Percentiles rank a stretch among this genome's conserved stretches.
These are phyloP conservation scores for Candida corydali DNA, from an alignment of 805 yeast genomes.

Conservation along the genomic window DNA sequence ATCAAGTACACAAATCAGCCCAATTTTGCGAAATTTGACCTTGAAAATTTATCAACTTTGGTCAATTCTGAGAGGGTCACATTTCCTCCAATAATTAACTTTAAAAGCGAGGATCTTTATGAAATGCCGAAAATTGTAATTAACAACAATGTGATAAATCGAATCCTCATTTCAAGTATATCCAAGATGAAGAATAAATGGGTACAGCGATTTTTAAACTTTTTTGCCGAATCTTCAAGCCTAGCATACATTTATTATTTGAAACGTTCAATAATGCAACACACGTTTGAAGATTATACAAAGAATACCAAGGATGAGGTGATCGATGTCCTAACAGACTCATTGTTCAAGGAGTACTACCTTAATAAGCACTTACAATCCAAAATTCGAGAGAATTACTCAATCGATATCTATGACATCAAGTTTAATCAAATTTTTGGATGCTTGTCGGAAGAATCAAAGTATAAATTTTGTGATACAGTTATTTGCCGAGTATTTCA, in stretches of 20 bases:
- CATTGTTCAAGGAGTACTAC: conserved; percentile 1
- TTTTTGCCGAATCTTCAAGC: too few species aligned
- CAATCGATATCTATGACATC: too few species aligned
- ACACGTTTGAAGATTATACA: not conserved
- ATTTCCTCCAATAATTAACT: not conserved
- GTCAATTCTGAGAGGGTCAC: not conserved
- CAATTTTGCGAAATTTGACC: not conserved
- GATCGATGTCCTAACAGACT: not conserved
- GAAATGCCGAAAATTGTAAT: conserved; percentile 1
- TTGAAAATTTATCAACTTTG: not conserved
- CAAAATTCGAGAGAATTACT: too few species aligned
- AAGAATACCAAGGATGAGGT: not conserved
- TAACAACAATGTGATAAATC: conserved; percentile 1
- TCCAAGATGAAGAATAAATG: too few species aligned
- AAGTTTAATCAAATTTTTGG: conserved; percentile 8
- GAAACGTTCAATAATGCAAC: not conserved
- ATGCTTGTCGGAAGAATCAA: conserved; percentile 5
- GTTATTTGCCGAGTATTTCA: not conserved
- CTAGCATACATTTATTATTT: conserved; percentile 2
- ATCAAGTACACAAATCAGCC: not conserved
- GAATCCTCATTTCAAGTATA: too few species aligned
- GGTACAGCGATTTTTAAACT: too few species aligned
- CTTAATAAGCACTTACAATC: conserved; percentile 1
- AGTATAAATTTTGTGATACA: not conserved
- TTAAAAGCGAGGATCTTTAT: not conserved